Evolutionary conservation across 169 alveolate genomes (phyloP), one percentile per base, ranked within the genome.

Genomic region (Eimeria acervulina): DNA sequence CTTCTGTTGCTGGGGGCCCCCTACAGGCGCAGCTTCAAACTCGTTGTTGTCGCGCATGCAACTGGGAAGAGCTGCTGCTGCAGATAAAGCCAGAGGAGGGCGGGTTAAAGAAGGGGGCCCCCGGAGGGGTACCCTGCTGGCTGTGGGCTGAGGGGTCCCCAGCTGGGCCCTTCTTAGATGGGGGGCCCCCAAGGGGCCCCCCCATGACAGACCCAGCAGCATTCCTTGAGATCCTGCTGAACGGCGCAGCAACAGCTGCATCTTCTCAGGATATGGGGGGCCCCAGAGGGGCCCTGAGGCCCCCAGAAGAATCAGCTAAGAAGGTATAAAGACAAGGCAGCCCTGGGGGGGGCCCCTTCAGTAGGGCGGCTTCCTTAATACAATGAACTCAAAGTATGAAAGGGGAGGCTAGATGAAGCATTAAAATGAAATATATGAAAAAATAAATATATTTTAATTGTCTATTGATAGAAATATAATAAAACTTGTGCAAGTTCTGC

Each of bases 111-210:
- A 47, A 47, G 55, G 55, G 55, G 55, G 55, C 55, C 55, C 55
- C 55, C 55, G 66, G 66, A 23, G 17, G 66, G 66, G 55, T 12
- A 12, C 55, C 55, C 66, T 23, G 26, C 66, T 55, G 4, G 17
- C 66, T 12, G 66, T 55, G 66, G 26, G 66, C 15, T 13, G 66
- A 23, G 66, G 66, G 66, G 66, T 6, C 66, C 66, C 66, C 66
- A 6, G 1, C 55, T 7, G 66, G 17, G 66, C n/a, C 26, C 66
- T 55, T 2, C 66, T 2, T 2, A 55, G 26, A 1, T 1, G 66
- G 26, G 66, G 66, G 66, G n/a, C 66, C 66, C 66, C 66, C 66
- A 55, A 23, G 66, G 66, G 66, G n/a, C 66, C 66, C 66, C 55
- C 12, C 55, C 19, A 47, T 12, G 12, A 12, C 55, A 47, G 55